Evolutionary conservation across 495 filamentous ascomycete genomes (phyloP), one percentile per base, ranked within the genome.

Genomic region (Collariella sp.): DNA sequence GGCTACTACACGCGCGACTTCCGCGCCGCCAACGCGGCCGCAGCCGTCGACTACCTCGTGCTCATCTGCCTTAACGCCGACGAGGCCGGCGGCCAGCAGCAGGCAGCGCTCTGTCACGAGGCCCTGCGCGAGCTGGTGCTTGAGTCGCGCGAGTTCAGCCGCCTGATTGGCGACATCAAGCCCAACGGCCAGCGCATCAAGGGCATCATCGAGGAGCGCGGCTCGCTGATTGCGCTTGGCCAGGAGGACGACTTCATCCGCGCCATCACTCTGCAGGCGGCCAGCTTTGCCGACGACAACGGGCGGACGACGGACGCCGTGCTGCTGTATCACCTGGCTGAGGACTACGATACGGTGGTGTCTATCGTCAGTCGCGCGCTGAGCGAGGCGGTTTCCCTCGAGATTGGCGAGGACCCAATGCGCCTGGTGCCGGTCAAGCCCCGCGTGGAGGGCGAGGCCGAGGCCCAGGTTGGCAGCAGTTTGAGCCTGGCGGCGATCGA

Each of bases 1-100:
- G 94, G 91, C 24, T 88, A 90, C 64, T 99, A 99, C 72, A 99
- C 94, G 7, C 81, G 85, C 31, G 89, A 95, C 69, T 97, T 97
- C 80, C 85, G 94, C 34, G 86, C 88, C 11, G 88, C 88, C 33
- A 84, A 89, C 62, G 84, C 88, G 7, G 86, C 83, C 50, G 85
- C 88, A 41, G 91, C 93, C 12, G 85, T 91, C 43, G 94, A 99
- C 68, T 99, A 99, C 62, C 85, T 99, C 46, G 80, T 83, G 19
- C 76, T 97, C 45, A 90, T 97, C 52, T 96, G 89, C 67, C 83
- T 99, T 46, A 96, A 97, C 62, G 80, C 84, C 33, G 94, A 96
- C 69, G 76, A 96, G 29, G 79, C 18, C 82, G 75, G 83, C 31
- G 91, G 91, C 55, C 83, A 81, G 54, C 81, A 81, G 13, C 93